Evolutionary conservation across 805 yeast species (phyloP), one percentile per base, ranked within the genome.

Genomic region (Millerozyma acaciae): DNA sequence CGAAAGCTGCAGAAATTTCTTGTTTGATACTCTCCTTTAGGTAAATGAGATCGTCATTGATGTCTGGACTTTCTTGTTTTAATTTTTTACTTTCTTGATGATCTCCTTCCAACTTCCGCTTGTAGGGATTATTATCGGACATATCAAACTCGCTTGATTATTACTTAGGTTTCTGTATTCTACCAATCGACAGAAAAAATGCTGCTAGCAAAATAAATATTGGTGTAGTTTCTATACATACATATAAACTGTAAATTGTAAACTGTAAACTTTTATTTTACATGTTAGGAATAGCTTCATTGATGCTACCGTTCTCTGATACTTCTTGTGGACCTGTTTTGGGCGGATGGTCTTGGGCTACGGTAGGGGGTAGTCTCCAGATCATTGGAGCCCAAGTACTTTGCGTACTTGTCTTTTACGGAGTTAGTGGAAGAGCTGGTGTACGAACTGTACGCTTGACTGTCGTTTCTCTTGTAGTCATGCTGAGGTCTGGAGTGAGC

Each of bases 1-100:
- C 47, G 24, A 48, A 51, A 8, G 35, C 43, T 2, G 35, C 35
- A 28, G 50, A 57, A 33, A 62, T 48, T 33, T 61, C 50, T 49
- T 59, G 39, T 8, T 54, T 45, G 39, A 66, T 53, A 37, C 63
- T 39, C 30, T 56, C 41, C 44, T 65, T 61, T 48, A 55, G 46
- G 17, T 48, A 28, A 24, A 61, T 32, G 31, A 45, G 9, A 40
- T 43, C 33, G 5, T 37, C 41, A 12, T 20, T 18, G 18, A 31
- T 25, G 17, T 29, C 37, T 14, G 27, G 18, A 8, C 29, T 23
- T 24, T 33, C 30, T 14, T 32, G 25, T 28, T 33, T 45, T 22
- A 37, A 16, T 27, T 42, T 44, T 22, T 40, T 46, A 9, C 31
- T 25, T 10, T 36, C 37, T 14, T n/a, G 18, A 14, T 32, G 14